These are phyloP conservation scores for Didymella segeticola DNA, from an alignment of 2,329 filamentous ascomycete species.

Conservation along the genomic window DNA sequence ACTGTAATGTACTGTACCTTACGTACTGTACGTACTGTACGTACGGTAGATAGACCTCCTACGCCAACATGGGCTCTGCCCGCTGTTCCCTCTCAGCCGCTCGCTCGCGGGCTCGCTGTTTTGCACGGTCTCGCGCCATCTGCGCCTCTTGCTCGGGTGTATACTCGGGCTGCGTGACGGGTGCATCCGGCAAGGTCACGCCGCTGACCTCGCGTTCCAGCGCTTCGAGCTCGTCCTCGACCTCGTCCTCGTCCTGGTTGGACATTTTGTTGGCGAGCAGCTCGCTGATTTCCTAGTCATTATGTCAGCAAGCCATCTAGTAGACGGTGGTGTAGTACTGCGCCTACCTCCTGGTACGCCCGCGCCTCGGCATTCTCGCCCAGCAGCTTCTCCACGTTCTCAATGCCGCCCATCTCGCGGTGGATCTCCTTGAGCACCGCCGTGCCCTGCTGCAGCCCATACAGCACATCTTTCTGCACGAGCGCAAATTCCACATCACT, in stretches of 20 bases:
- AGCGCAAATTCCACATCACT: constrained; percentile 92
- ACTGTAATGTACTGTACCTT: too few species aligned
- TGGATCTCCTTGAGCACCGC: constrained; percentile 89
- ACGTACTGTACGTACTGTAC: too few species aligned
- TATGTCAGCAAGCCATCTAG: constrained; percentile 4
- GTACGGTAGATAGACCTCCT: too few species aligned
- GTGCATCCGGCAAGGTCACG: constrained; percentile 50
- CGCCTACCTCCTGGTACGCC: constrained; percentile 83
- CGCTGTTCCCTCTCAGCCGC: constrained; percentile 36
- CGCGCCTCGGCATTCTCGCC: constrained; percentile 89
- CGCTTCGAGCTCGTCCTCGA: constrained; percentile 90
- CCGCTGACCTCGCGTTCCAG: constrained; percentile 70
- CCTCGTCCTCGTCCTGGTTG: constrained; percentile 95
- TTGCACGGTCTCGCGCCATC: constrained; percentile 41
- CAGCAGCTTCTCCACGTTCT: constrained; percentile 93
- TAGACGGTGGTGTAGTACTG: background rate
- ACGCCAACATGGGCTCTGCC: constrained; percentile 47
- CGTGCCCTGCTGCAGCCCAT: constrained; percentile 90
- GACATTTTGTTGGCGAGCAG: constrained; percentile 88
- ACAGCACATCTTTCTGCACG: constrained; percentile 95
- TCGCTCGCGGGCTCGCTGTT: constrained; percentile 42
- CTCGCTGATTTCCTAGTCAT: constrained; percentile 86
- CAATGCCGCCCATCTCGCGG: constrained; percentile 92
- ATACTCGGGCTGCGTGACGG: constrained; percentile 40
- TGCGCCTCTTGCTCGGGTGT: constrained; percentile 39